A percentile compares a stretch with the other conserved stretches of the same genome.
These are phyloP conservation scores for Gymnopus androsaceus DNA, from an alignment of 1,284 basidiomycete species.

Conservation along the genomic window DNA sequence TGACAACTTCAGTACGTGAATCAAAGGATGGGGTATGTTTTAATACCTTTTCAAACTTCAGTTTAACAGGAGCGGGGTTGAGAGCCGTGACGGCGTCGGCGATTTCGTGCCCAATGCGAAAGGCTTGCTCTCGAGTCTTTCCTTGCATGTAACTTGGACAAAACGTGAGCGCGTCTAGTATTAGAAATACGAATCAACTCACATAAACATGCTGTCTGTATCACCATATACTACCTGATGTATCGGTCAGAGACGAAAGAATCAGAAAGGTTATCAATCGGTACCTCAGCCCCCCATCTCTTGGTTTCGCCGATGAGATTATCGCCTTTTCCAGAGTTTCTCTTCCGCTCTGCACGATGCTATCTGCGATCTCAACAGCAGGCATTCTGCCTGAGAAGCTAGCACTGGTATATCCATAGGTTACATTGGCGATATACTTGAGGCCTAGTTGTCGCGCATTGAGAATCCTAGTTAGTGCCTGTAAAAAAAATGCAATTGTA, in stretches of 20 bases:
- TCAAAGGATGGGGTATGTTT: too few relatives aligned
- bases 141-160: conserved; percentile 69
- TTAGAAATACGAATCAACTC: conserved; percentile 18
- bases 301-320: conserved; percentile 71
- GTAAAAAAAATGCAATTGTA: neutral
- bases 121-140: conserved; percentile 91
- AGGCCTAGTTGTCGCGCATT: conserved; percentile 88
- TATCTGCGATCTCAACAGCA: conserved; percentile 96
- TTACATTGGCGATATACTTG: conserved; percentile 88
- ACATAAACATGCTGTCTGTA: conserved; percentile 93
- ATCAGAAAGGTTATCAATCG: neutral
- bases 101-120: conserved; percentile 90
- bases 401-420: conserved; percentile 94
- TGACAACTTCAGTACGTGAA: too few relatives aligned
- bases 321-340: conserved; percentile 97
- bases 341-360: conserved; percentile 94
- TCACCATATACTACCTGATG: conserved; percentile 90
- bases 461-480: conserved; percentile 76
- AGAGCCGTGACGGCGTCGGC: conserved; percentile 82
- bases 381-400: conserved; percentile 97
- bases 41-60: conserved; percentile 94
- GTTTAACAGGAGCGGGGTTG: conserved; percentile 90
- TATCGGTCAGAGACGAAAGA: neutral
- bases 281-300: conserved; percentile 84
- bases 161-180: neutral